A percentile compares a stretch with the other conserved stretches of the same genome.
Evolutionary conservation across 2,329 filamentous ascomycete species (phyloP).

Genomic region (Botryosphaeria dothidea): DNA sequence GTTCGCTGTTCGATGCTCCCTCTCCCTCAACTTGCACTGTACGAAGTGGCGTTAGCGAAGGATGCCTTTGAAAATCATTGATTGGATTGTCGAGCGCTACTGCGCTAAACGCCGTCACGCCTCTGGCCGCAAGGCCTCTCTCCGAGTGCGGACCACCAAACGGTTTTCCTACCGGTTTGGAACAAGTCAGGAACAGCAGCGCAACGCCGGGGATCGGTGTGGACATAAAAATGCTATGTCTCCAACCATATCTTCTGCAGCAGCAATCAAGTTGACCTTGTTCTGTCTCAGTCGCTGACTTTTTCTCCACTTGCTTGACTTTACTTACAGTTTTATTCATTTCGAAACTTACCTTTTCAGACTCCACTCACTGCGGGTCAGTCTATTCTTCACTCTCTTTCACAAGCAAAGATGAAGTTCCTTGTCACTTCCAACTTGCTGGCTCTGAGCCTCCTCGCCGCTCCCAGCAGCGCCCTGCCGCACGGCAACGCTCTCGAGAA

Average conservation of each 20-base stretch:
- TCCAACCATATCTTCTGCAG: background rate
- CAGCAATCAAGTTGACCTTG: constrained; percentile 16
- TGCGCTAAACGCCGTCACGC: background rate
- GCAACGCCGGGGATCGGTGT: background rate
- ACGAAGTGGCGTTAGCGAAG: background rate
- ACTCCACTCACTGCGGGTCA: constrained; percentile 13
- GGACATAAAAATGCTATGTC: constrained; percentile 1
- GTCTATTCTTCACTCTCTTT: background rate
- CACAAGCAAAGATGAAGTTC: background rate
- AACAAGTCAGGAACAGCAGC: background rate
- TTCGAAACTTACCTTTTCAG: background rate
- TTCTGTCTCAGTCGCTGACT: constrained; percentile 12
- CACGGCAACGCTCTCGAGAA: constrained; percentile 1
- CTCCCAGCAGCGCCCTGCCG: background rate
- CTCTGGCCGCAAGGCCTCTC: constrained; percentile 3
- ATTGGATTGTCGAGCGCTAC: background rate
- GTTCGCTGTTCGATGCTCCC: background rate
- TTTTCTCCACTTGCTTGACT: background rate
- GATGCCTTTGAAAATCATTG: background rate
- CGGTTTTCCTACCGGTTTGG: background rate
- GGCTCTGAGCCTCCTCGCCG: background rate
- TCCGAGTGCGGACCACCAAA: background rate
- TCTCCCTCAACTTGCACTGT: background rate
- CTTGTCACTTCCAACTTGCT: background rate
- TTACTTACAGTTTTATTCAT: constrained; percentile 4